A percentile compares a stretch with the other conserved stretches of the same genome.
These are phyloP conservation scores for Saccharomycopsis vini DNA, from an alignment of 805 yeast species.

Conservation along the genomic window DNA sequence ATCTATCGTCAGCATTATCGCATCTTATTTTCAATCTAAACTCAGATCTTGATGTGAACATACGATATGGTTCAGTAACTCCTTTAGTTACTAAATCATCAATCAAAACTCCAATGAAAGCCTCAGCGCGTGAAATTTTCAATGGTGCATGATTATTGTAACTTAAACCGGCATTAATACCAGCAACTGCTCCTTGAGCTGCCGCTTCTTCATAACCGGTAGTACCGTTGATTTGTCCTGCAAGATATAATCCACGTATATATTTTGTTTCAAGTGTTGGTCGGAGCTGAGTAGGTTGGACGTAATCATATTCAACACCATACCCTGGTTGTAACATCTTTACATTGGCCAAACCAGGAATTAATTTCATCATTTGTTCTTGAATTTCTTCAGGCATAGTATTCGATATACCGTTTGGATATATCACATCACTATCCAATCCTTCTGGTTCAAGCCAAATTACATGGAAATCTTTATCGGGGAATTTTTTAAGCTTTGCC, in stretches of 20 bases:
- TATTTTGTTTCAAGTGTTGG: conserved; percentile 74
- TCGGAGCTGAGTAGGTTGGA: conserved; percentile 83
- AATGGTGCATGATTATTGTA: conserved; percentile 35
- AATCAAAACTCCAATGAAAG: conserved; percentile 83
- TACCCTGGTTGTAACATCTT: conserved; percentile 92
- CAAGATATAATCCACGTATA: conserved; percentile 71
- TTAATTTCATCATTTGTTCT: conserved; percentile 57
- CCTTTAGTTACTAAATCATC: conserved; percentile 95
- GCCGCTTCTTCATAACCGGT: conserved; percentile 99
- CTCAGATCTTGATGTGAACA: conserved; percentile 96
- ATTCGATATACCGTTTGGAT: conserved; percentile 93
- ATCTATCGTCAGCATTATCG: conserved; percentile 85
- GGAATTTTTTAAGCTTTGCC: conserved; percentile 73
- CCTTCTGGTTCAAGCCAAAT: conserved; percentile 99
- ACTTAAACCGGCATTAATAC: conserved; percentile 82
- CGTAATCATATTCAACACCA: conserved; percentile 97
- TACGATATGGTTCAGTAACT: conserved; percentile 92
- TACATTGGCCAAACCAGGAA: conserved; percentile 84
- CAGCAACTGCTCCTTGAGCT: conserved; percentile 92
- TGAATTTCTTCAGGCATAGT: conserved; percentile 96
- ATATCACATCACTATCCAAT: conserved; percentile 71
- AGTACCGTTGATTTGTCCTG: conserved; percentile 98
- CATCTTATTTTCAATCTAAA: conserved; percentile 84
- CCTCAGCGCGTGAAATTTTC: conserved; percentile 64
- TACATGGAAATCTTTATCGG: conserved; percentile 65